Evolutionary conservation across 177 flowering plant genomes (phyloP).

Genomic region (Vitis hybrid): DNA sequence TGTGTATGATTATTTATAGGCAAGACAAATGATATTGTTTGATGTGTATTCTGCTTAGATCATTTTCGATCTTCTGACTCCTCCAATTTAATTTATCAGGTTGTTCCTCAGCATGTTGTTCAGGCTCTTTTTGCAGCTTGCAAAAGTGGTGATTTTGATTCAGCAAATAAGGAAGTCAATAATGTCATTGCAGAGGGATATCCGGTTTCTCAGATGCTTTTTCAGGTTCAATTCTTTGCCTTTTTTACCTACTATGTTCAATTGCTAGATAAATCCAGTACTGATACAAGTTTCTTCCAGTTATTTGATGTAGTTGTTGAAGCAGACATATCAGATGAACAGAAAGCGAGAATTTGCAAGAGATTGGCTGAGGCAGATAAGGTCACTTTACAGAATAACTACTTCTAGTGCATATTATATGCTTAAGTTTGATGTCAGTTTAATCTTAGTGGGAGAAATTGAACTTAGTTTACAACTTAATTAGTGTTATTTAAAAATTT

Average conservation of each 20-base stretch:
- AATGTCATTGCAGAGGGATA: slow-evolving; percentile 88
- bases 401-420: neutral
- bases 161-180: slow-evolving; percentile 74
- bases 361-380: slow-evolving; percentile 83
- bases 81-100: slow-evolving; percentile 42
- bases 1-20: too few relatives aligned
- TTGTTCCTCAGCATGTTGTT: slow-evolving; percentile 68
- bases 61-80: slow-evolving; percentile 11
- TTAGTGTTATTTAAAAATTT: neutral
- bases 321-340: slow-evolving; percentile 80
- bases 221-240: slow-evolving; percentile 56
- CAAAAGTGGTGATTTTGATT: slow-evolving; percentile 83
- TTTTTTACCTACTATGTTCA: neutral
- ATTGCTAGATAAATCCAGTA: neutral
- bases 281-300: slow-evolving; percentile 44
- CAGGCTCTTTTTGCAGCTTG: slow-evolving; percentile 64
- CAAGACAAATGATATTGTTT: too few relatives aligned
- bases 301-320: slow-evolving; percentile 75
- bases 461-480: neutral
- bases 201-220: slow-evolving; percentile 88
- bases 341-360: slow-evolving; percentile 88
- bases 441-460: neutral
- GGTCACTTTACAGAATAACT: slow-evolving; percentile 36
- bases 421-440: neutral
- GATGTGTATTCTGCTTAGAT: neutral